Base-by-base conservation (phyloP, 768 basidiomycete genomes). In the Termitomyces sp. region DNA sequence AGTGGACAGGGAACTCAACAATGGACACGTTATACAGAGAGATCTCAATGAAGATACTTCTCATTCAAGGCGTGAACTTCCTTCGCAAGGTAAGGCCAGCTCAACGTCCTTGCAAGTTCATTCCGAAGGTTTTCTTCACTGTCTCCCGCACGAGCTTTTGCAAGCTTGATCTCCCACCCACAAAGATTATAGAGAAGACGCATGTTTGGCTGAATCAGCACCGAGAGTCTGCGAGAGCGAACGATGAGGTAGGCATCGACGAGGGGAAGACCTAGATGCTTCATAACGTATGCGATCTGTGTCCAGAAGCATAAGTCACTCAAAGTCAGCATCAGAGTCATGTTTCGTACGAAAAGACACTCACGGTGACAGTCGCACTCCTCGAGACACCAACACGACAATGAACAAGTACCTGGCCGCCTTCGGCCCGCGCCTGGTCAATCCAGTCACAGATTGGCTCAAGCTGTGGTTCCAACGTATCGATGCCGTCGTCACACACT, bases 361-460 rank as follows among this genome's bases (percentile, higher is more conserved):
- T 70, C 65, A 88, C 87, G 60, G 90, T 90, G 59, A 98, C 94
- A 33, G 93, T 96, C 30, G 96, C 95, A 66, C 90, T 92, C 59
- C 96, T 76, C 45, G 89, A 92, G 44, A 98, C 96, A n/a, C 96
- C 96, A n/a, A 98, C 96, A n/a, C 94, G 82, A 71, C 96, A 98
- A 71, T 98, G 96, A 8, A 98, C 94, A 52, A 98, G 79, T 35
- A 96, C 88, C 67, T 90, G 90, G 2, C 96, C 96, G 7, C 95
- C 94, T 51, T 86, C 81, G 35, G 74, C 71, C 41, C 92, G 76
- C 44, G 94, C 96, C 52, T 82, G 79, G 65, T 96, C 93, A 64
- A 98, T 98, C 92, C 94, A 98, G 47, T 87, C 88, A 67, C 93
- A 93, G 43, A 96, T 90, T 2, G 88, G 87, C 58, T 85, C 85